Evolutionary conservation across 495 filamentous ascomycete genomes (phyloP).

Genomic region (Aspergillus cristatus): DNA sequence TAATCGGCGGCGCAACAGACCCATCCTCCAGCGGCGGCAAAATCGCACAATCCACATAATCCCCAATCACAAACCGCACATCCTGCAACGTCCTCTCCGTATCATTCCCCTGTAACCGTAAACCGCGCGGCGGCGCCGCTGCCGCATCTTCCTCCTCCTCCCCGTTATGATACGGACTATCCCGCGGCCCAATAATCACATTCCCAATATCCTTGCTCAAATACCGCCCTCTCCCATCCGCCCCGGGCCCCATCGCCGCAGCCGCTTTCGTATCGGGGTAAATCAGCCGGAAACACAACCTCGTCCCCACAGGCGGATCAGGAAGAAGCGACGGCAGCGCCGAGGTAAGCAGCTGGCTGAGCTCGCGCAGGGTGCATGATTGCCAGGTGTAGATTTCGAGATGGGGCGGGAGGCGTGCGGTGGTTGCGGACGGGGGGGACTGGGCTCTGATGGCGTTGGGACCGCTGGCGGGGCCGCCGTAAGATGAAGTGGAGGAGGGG

Average conservation of each 20-base stretch:
- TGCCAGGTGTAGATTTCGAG: slow-evolving; percentile 86
- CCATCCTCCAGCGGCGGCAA: slow-evolving; percentile 66
- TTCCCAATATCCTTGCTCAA: slow-evolving; percentile 69
- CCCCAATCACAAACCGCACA: slow-evolving; percentile 74
- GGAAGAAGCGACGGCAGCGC: slow-evolving; percentile 63
- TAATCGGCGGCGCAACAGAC: slow-evolving; percentile 51
- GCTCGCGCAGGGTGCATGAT: slow-evolving; percentile 72
- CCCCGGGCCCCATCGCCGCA: slow-evolving; percentile 29
- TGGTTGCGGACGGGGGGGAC: slow-evolving; percentile 22
- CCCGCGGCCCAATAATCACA: slow-evolving; percentile 54
- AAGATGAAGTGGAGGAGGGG: slow-evolving; percentile 10
- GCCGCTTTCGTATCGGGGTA: slow-evolving; percentile 66
- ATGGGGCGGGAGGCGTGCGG: slow-evolving; percentile 49
- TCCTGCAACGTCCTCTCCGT: slow-evolving; percentile 65
- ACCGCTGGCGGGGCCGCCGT: slow-evolving; percentile 21
- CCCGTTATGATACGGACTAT: slow-evolving; percentile 28
- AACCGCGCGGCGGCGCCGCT: slow-evolving; percentile 11
- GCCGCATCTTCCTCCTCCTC: slow-evolving; percentile 38
- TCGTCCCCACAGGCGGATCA: slow-evolving; percentile 65
- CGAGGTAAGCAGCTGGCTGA: slow-evolving; percentile 62
- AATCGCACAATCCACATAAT: slow-evolving; percentile 77
- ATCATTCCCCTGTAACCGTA: slow-evolving; percentile 43
- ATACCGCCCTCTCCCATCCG: slow-evolving; percentile 50
- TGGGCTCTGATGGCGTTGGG: slow-evolving; percentile 28
- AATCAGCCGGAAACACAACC: slow-evolving; percentile 77